Evolutionary conservation across 345 rosid species (phyloP), one percentile per base, ranked within the genome.

Genomic region (Camelina sativa): DNA sequence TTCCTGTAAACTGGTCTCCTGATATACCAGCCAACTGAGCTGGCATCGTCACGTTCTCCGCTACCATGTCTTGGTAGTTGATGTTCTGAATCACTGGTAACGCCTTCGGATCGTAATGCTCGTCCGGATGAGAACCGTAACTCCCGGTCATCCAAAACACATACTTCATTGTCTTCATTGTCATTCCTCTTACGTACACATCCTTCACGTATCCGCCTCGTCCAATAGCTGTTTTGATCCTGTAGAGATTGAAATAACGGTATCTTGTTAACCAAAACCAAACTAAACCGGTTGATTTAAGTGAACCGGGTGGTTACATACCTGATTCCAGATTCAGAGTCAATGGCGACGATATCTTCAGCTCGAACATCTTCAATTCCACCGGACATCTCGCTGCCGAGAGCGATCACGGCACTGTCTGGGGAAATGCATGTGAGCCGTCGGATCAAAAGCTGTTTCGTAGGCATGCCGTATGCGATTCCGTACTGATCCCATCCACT

Each of bases 401-500:
- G 77, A 1, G 98, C 98, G 16, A 93, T 87, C 66, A 85, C 90
- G 0, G 98, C 98, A 17, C 98, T 93, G n/a, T 79, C 70, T 0
- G 98, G 98, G 4, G 98, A 93, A 67, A 91, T 87, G 82, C 97
- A 93, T 0, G 91, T 91, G 59, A 93, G 86, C 55, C 96, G 82
- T 70, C 96, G 84, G 80, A 93, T 80, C 34, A 85, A 76, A 3
- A 93, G 85, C 76, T 93, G 89, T 82, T 85, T 79, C 34, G 93
- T 85, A 1, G 98, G 93, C 92, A 88, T 89, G 62, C 84, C 88
- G 55, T 76, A 82, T 17, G 28, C 56, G 63, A 82, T 85, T 4
- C 97, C 97, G 51, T 87, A 93, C 76, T 93, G 79, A 60, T 93
- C 98, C 95, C 96, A 90, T 0, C 98, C 97, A 47, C 97, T 88